These are phyloP conservation scores for Lentinula sp. DNA, from an alignment of 768 basidiomycete species.

Conservation along the genomic window DNA sequence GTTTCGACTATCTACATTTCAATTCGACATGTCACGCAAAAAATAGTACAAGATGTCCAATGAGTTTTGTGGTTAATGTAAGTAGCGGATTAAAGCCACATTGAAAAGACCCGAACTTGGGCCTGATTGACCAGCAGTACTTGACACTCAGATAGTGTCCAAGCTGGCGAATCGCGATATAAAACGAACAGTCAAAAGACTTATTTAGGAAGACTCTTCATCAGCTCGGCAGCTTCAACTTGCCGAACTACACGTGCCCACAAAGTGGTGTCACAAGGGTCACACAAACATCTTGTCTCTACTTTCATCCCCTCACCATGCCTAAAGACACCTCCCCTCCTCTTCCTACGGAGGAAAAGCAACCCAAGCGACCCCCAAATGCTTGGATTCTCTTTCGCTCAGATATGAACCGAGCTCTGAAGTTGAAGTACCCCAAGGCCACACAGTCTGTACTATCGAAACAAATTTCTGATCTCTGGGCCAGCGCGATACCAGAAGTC, in stretches of 20 bases:
- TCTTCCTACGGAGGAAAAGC: not conserved
- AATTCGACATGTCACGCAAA: no score
- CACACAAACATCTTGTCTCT: not conserved
- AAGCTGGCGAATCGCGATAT: no score
- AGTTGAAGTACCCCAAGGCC: slow-evolving; percentile 25
- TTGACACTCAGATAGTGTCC: no score
- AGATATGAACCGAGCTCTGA: slow-evolving; percentile 42
- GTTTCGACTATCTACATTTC: no score
- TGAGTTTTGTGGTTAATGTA: no score
- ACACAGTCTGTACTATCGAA: slow-evolving; percentile 62
- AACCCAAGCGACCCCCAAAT: slow-evolving; percentile 64
- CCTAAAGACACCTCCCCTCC: not conserved
- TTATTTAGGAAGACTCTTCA: no score
- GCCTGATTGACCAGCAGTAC: no score
- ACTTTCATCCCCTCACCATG: not conserved
- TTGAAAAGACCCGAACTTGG: no score
- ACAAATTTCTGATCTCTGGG: slow-evolving; percentile 62
- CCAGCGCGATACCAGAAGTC: slow-evolving; percentile 38
- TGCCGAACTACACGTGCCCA: not conserved
- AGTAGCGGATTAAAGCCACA: no score
- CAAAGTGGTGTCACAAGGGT: not conserved
- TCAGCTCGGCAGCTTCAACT: not conserved
- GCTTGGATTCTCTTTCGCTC: slow-evolving; percentile 82
- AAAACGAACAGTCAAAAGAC: no score
- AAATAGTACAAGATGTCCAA: no score